Percentiles rank a stretch among this genome's conserved stretches.
Conservation (phyloP, 345 rosid species). For the Xanthoceras sorbifolium region DNA sequence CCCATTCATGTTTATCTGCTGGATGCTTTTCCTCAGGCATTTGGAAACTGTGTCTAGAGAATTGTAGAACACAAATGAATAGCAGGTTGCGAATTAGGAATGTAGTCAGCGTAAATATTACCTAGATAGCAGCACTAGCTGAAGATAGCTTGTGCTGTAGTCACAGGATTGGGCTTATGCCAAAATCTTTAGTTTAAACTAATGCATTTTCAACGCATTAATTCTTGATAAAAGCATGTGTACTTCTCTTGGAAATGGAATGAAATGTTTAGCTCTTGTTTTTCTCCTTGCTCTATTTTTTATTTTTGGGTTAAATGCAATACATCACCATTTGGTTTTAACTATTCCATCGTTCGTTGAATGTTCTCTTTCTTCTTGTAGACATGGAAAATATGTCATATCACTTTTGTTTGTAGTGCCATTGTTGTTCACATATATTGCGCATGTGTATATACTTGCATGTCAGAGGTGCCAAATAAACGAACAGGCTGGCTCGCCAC, state of each 20-base stretch:
- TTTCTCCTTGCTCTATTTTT: not conserved
- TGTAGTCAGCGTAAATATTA: constrained; percentile 23
- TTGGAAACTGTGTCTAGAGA: constrained; percentile 21
- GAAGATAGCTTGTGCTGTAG: constrained; percentile 57
- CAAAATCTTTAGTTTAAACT: constrained; percentile 16
- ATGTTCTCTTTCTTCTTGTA: not conserved
- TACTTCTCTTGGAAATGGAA: constrained; percentile 16
- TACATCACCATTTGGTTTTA: not conserved
- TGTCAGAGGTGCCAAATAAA: not conserved
- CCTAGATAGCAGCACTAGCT: constrained; percentile 34
- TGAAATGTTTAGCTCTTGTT: constrained; percentile 8
- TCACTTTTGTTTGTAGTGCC: not conserved
- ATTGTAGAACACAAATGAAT: constrained; percentile 16
- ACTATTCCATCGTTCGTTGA: not conserved
- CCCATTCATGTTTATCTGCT: not conserved
- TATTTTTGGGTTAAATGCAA: not conserved
- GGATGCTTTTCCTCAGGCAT: constrained; percentile 4
- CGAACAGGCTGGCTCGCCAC: not conserved
- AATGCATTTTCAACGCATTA: constrained; percentile 4
- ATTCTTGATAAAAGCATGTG: not conserved
- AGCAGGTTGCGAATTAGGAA: constrained; percentile 17
- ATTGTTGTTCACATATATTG: not conserved
- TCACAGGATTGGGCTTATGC: not conserved
- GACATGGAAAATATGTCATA: not conserved
- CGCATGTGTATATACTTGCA: not conserved